Percentiles rank a stretch among this genome's conserved stretches.
Conservation (phyloP, 2,329 filamentous ascomycete genomes). For the Sarocladium strictum region DNA sequence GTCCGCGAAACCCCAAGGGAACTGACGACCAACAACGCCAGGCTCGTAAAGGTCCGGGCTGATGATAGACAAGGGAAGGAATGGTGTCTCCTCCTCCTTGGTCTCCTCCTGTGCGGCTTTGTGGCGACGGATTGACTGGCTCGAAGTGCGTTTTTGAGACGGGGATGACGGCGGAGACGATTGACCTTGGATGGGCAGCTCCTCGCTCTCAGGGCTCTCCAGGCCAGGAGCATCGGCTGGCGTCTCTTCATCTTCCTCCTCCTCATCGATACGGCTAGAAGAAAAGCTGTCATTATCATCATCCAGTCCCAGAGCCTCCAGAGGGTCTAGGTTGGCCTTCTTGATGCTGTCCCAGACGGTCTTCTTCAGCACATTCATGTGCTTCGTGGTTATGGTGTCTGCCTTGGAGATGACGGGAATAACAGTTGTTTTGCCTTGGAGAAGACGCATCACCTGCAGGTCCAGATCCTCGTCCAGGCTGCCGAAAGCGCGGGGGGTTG, state of each 20-base stretch:
- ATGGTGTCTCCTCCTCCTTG: slow-evolving; percentile 53
- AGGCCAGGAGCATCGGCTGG: background rate
- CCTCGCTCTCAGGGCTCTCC: slow-evolving; percentile 20
- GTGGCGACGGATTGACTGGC: slow-evolving; percentile 37
- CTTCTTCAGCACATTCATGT: slow-evolving; percentile 90
- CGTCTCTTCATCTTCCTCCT: slow-evolving; percentile 35
- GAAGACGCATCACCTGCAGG: slow-evolving; percentile 77
- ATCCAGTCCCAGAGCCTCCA: slow-evolving; percentile 80
- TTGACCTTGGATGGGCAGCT: slow-evolving; percentile 32
- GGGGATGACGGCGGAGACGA: slow-evolving; percentile 29
- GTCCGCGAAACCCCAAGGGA: slow-evolving; percentile 96
- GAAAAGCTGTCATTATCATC: slow-evolving; percentile 60
- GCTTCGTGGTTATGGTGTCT: slow-evolving; percentile 89
- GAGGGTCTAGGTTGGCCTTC: slow-evolving; percentile 76
- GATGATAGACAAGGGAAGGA: slow-evolving; percentile 85
- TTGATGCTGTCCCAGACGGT: slow-evolving; percentile 86
- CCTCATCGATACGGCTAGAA: slow-evolving; percentile 49
- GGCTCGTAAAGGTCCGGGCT: slow-evolving; percentile 89
- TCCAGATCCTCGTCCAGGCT: slow-evolving; percentile 85
- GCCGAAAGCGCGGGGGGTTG: slow-evolving; percentile 44
- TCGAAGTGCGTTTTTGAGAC: slow-evolving; percentile 40
- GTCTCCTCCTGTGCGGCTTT: slow-evolving; percentile 37
- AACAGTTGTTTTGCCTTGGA: slow-evolving; percentile 91
- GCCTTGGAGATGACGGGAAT: slow-evolving; percentile 95
- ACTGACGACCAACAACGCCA: slow-evolving; percentile 72